These are phyloP conservation scores for Phytophthora pluvialis DNA, from an alignment of 352 stramenopile genomes.

Conservation along the genomic window DNA sequence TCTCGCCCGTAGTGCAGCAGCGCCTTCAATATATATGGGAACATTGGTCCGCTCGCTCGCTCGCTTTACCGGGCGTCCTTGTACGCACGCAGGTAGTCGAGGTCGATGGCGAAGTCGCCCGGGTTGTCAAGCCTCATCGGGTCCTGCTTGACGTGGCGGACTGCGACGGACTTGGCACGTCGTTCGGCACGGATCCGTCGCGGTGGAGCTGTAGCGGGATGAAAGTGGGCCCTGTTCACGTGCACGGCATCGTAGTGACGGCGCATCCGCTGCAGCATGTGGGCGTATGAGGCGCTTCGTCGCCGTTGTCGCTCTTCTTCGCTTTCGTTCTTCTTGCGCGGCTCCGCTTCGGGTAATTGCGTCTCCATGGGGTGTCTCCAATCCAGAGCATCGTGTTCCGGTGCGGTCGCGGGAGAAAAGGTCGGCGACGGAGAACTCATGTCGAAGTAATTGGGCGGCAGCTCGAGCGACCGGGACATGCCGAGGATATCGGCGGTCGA, in stretches of 20 bases:
- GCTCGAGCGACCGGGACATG: constrained; percentile 25
- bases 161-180: constrained; percentile 26
- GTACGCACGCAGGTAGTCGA: constrained; percentile 34
- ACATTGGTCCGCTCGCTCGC: neutral
- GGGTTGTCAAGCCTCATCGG: constrained; percentile 2
- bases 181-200: constrained; percentile 25
- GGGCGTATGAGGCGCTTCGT: constrained; percentile 27
- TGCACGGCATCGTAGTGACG: constrained; percentile 37
- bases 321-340: constrained; percentile 23
- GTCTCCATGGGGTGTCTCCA: constrained; percentile 16
- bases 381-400: constrained; percentile 11
- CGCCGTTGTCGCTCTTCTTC: constrained; percentile 39
- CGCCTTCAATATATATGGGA: constrained; percentile 18
- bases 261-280: constrained; percentile 38
- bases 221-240: constrained; percentile 21
- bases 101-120: constrained; percentile 21
- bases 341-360: constrained; percentile 12
- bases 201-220: constrained; percentile 27
- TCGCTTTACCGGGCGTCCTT: constrained; percentile 35
- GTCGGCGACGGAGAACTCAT: constrained; percentile 31
- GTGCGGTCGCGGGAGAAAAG: constrained; percentile 9
- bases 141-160: constrained; percentile 7
- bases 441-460: constrained; percentile 36
- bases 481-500: constrained; percentile 40
- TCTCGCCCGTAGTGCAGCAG: neutral